Evolutionary conservation across 805 yeast genomes (phyloP), one percentile per base, ranked within the genome.

Genomic region (Metschnikowia chrysomelidarum): DNA sequence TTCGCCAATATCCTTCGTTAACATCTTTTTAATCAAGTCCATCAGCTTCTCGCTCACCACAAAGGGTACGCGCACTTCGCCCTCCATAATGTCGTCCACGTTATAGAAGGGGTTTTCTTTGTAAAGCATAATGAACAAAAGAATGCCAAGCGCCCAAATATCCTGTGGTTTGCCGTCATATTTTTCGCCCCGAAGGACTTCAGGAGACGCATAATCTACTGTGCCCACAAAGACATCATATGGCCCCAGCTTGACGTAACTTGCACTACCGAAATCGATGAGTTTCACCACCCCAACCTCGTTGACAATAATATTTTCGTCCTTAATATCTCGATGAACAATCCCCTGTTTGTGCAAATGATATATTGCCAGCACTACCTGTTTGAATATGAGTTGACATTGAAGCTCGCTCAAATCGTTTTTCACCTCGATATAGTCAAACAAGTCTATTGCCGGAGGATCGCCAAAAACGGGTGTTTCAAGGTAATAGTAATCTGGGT

Each of bases 141-240:
- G 65, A 15, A 93, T 85, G 2, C 98, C 98, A 54, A 91, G 69
- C 0, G 98, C 96, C 98, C 98, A 93, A 2, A 89, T 82, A 61
- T 93, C 98, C 59, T 93, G 98, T 3, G 95, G 91, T 56, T 78
- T 82, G 15, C 98, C 98, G 33, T 79, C 87, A 53, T 91, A 93
- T 15, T 89, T 82, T 41, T 80, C 80, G 2, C 98, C 98, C 33
- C 80, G 73, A 22, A 93, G 67, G 0, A 93, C 96, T 59, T 93
- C 98, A 0, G 98, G 98, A 0, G 98, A 95, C 1, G 98, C 98
- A 59, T 91, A 93, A 59, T 93, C 97, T 27, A 93, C 80, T 0
- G 98, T 93, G 2, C 98, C 98, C 2, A 93, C 98, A 62, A 93
- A 91, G 4, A 93, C 96, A 49, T 91, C 96, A 62, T 91, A 93